These are phyloP conservation scores for Hydnomerulius pinastri DNA, from an alignment of 768 basidiomycete genomes.

Conservation along the genomic window DNA sequence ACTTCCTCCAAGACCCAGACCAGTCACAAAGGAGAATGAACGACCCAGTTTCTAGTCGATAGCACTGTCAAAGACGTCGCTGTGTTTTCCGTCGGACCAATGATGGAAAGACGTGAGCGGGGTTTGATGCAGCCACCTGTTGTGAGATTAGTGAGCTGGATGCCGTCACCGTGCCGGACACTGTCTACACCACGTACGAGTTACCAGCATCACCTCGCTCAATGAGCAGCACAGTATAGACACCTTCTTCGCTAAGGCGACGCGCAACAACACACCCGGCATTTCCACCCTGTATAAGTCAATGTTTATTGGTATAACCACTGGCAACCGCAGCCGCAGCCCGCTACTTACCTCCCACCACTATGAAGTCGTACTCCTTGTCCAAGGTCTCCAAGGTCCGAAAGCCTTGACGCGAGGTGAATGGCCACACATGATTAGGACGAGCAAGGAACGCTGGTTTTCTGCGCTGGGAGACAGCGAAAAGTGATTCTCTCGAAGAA, in stretches of 20 bases:
- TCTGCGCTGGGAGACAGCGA: too few relatives aligned
- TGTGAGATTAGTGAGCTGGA: conserved; percentile 22
- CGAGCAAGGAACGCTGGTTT: too few relatives aligned
- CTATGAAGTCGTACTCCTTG: conserved; percentile 4
- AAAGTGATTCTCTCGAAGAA: too few relatives aligned
- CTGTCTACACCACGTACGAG: conserved; percentile 13
- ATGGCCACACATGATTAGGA: conserved; percentile 17
- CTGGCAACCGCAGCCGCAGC: neutral
- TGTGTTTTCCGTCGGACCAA: conserved; percentile 2
- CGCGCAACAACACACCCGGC: conserved; percentile 42
- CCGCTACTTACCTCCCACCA: conserved; percentile 1
- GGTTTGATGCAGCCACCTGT: neutral
- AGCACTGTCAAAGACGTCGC: neutral
- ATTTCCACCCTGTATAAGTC: conserved; percentile 32
- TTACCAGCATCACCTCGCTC: conserved; percentile 34
- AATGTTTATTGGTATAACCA: neutral
- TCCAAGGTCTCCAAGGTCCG: neutral
- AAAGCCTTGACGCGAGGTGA: neutral
- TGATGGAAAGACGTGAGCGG: conserved; percentile 29
- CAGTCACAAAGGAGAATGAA: conserved; percentile 9
- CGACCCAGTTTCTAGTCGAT: neutral
- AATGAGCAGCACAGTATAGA: conserved; percentile 33
- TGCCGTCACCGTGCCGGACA: neutral
- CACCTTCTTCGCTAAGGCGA: conserved; percentile 36
- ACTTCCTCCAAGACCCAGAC: conserved; percentile 45